phyloP scores from a whole-genome alignment of 2,329 filamentous ascomycete species.

The Boeremia lycopersici region DNA sequence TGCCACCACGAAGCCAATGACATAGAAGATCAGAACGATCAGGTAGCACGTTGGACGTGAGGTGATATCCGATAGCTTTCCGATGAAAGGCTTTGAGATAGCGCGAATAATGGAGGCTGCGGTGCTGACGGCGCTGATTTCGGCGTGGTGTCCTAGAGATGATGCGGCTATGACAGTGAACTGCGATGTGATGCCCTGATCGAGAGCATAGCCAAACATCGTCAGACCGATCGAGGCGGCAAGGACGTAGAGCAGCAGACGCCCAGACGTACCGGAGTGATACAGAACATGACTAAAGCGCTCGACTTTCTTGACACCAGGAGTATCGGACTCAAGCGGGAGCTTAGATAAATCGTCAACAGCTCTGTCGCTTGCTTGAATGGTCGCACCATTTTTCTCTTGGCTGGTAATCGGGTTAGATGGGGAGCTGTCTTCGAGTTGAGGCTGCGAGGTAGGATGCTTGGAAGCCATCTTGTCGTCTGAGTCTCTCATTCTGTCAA shows the following conservation, averaged over 20 bases:
- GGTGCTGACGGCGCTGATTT: neutral
- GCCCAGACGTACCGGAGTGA: neutral
- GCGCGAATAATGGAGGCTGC: neutral
- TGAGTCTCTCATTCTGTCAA: neutral
- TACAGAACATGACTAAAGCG: neutral
- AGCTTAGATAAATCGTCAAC: neutral
- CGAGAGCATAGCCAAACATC: neutral
- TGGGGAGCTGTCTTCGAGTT: neutral
- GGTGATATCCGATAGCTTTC: neutral
- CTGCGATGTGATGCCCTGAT: neutral
- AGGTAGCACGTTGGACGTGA: neutral
- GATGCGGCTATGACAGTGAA: slow-evolving; percentile 1
- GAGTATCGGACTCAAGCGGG: neutral
- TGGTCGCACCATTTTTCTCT: neutral
- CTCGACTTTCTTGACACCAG: slow-evolving; percentile 1
- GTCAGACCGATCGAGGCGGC: neutral
- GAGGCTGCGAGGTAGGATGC: neutral
- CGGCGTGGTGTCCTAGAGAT: neutral
- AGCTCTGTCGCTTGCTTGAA: neutral
- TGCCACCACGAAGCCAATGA: neutral
- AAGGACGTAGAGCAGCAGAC: neutral
- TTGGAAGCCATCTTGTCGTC: neutral
- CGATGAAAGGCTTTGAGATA: neutral
- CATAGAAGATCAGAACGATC: neutral
- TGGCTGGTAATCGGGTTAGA: neutral